Base-by-base conservation (phyloP, 495 filamentous ascomycete genomes). In the Cercophora samala region DNA sequence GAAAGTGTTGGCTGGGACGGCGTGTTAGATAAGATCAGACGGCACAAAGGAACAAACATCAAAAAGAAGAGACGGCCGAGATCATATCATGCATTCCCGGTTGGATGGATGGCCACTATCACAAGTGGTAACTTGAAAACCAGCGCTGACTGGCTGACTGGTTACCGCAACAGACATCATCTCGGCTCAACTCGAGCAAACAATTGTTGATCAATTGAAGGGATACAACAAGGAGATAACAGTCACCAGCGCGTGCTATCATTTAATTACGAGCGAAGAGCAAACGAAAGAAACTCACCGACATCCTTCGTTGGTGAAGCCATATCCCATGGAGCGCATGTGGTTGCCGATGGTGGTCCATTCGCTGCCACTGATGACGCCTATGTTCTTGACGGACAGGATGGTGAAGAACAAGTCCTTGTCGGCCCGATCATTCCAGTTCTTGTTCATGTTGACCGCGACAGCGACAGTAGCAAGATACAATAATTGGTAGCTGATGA, bases 321-420 rank as follows among this genome's bases (percentile, higher is more conserved):
- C 81, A 46, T 84, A 84, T 65, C 82, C 82, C 51, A 83, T 53
- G 17, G 74, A 70, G 58, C 82, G 78, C 82, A 84, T 83, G 62
- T 80, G 76, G 68, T 81, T 82, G 60, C 82, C 82, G 53, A 84
- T 84, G 13, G 79, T 83, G 18, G 75, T 78, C 82, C 82, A 84
- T 78, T 84, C 82, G 19, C 75, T 70, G 55, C 82, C 82, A 75
- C 82, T 84, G 74, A 84, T 84, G 70, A 83, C 78, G 64, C 81
- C 82, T 29, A 84, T 83, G 66, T 83, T 82, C 73, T 84, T 84
- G 58, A 84, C 81, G 4, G 79, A 81, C n/a, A 84, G 74, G 58
- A 84, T 84, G 62, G 81, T 83, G 68, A 84, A 84, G 74, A 83
- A 84, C 55, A 84, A 77, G 68, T 84, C 82, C 66, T 83, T 83